phyloP scores from a whole-genome alignment of 768 basidiomycete species.

The Pisolithus sp. region DNA sequence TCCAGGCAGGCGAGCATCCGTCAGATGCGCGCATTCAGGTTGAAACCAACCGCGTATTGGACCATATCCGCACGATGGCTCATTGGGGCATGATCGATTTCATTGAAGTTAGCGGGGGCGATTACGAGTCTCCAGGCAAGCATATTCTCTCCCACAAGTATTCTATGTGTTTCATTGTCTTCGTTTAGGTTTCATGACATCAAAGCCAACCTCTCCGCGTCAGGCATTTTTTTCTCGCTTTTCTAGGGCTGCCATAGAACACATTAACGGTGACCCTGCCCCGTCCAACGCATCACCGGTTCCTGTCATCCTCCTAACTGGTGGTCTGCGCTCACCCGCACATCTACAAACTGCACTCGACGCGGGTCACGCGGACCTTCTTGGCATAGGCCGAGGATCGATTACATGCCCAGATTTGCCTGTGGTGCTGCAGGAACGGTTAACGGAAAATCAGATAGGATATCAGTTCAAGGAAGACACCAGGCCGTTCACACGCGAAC shows the following conservation, averaged over 20 bases:
- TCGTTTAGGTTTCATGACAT: constrained; percentile 39
- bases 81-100: constrained; percentile 68
- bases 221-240: constrained; percentile 74
- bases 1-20: constrained; percentile 24
- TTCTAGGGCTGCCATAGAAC: constrained; percentile 46
- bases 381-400: constrained; percentile 71
- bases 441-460: not conserved
- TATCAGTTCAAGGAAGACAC: constrained; percentile 15
- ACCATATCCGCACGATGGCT: constrained; percentile 56
- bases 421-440: constrained; percentile 22
- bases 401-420: constrained; percentile 61
- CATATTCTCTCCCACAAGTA: constrained; percentile 7
- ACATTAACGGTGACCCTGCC: constrained; percentile 29
- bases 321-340: constrained; percentile 61
- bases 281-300: constrained; percentile 17
- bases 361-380: constrained; percentile 57
- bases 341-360: constrained; percentile 49
- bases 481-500: constrained; percentile 35
- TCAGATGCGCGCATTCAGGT: constrained; percentile 27
- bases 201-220: constrained; percentile 29
- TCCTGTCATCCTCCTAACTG: constrained; percentile 74
- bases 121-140: constrained; percentile 74
- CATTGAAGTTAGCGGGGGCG: constrained; percentile 84
- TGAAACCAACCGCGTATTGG: constrained; percentile 39
- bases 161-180: not conserved